Conservation (phyloP, 768 basidiomycete species). For the Fomitopsis pulvina region DNA sequence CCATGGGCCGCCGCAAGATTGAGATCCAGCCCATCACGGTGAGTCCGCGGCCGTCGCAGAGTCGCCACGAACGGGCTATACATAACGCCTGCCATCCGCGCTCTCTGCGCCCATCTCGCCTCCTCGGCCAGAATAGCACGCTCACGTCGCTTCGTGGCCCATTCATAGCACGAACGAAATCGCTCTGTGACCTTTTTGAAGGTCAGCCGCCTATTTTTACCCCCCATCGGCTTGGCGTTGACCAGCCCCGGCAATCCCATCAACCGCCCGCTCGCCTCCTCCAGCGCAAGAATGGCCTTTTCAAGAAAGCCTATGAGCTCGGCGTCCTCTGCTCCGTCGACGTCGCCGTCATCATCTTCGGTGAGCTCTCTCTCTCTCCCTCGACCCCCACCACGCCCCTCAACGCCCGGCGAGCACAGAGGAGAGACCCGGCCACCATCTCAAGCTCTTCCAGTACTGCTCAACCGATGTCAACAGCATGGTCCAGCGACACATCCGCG, state of each 20-base stretch:
- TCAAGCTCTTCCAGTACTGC: conserved; percentile 79
- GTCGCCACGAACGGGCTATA: conserved; percentile 7
- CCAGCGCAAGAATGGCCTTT: conserved; percentile 84
- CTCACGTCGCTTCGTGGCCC: conserved; percentile 25
- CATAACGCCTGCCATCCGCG: not conserved
- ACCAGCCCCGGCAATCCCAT: conserved; percentile 11
- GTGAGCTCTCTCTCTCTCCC: conserved; percentile 28
- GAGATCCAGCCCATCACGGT: conserved; percentile 79
- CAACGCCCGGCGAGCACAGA: conserved; percentile 44
- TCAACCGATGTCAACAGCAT: conserved; percentile 65
- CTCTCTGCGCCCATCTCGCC: conserved; percentile 5
- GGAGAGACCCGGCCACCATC: conserved; percentile 71
- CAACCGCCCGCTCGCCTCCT: conserved; percentile 11
- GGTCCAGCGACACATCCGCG: conserved; percentile 59
- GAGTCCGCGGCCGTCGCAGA: conserved; percentile 28
- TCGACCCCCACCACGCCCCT: not conserved
- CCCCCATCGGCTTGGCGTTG: conserved; percentile 48
- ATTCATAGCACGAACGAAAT: conserved; percentile 82
- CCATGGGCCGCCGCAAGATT: conserved; percentile 74
- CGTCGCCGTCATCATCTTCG: conserved; percentile 84
- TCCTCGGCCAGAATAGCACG: conserved; percentile 17
- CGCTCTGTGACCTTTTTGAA: conserved; percentile 89
- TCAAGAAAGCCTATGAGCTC: conserved; percentile 89
- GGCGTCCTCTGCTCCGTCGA: conserved; percentile 88
- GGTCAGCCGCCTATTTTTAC: conserved; percentile 41